These are phyloP conservation scores for Quercus mongolica DNA, from an alignment of 306 rosid genomes.

Conservation along the genomic window DNA sequence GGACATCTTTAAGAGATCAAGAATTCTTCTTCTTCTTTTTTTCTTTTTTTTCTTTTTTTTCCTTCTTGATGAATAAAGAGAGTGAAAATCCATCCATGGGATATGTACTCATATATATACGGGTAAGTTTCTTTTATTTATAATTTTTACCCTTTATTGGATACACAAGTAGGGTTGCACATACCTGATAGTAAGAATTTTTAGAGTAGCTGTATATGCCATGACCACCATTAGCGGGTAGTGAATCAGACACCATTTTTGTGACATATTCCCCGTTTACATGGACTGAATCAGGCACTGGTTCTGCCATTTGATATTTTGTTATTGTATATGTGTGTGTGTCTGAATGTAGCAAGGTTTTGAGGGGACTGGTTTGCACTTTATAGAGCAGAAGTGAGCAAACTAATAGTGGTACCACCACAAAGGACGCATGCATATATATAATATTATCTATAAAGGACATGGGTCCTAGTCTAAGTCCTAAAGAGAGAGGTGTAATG, in stretches of 20 bases:
- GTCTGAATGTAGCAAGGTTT: neutral
- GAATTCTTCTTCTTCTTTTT: too few relatives aligned
- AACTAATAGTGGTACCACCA: neutral
- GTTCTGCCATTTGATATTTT: neutral
- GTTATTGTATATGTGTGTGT: too few relatives aligned
- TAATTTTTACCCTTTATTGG: neutral
- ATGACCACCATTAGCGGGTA: conserved; percentile 41
- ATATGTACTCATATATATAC: too few relatives aligned
- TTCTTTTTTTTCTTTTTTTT: too few relatives aligned
- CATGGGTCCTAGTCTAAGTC: neutral
- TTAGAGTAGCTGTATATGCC: conserved; percentile 42
- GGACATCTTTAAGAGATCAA: neutral
- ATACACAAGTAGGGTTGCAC: neutral
- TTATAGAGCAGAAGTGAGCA: conserved; percentile 10
- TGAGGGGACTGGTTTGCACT: conserved; percentile 3
- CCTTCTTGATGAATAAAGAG: too few relatives aligned
- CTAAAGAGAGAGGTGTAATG: neutral
- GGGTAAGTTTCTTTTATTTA: neutral
- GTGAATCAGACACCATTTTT: neutral
- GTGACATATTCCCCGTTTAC: neutral
- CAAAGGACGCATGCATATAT: conserved; percentile 5
- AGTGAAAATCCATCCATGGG: too few relatives aligned
- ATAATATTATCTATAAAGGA: neutral
- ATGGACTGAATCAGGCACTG: neutral
- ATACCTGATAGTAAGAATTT: conserved; percentile 48